Evolutionary conservation across 257 asterid genomes (phyloP).

Genomic region (Gentiana straminea): DNA sequence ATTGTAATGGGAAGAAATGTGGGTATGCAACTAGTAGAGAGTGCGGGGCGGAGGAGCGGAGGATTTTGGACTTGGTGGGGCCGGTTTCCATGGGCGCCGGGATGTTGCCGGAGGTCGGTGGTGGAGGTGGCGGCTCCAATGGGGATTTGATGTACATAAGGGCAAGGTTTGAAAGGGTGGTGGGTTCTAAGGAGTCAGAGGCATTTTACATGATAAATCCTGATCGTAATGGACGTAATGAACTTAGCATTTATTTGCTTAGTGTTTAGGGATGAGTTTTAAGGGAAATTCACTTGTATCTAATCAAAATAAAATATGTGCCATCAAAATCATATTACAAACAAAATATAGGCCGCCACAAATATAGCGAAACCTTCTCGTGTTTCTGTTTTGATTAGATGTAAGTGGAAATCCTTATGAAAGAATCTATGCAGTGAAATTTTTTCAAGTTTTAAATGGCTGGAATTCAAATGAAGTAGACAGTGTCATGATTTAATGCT

Average conservation of each 20-base stretch:
- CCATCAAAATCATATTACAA: too few species aligned
- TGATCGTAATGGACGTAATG: slow-evolving; percentile 90
- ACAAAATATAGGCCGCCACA: too few species aligned
- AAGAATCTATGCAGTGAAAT: too few species aligned
- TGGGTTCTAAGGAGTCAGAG: slow-evolving; percentile 86
- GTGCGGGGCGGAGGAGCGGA: slow-evolving; percentile 83
- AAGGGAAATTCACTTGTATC: too few species aligned
- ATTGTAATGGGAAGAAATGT: slow-evolving; percentile 80
- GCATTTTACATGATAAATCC: slow-evolving; percentile 98
- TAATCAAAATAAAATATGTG: too few species aligned
- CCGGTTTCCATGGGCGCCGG: slow-evolving; percentile 97
- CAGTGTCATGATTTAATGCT: too few species aligned
- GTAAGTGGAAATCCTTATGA: too few species aligned
- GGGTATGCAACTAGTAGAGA: slow-evolving; percentile 78
- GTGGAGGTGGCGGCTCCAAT: slow-evolving; percentile 22
- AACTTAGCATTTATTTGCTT: slow-evolving; percentile 79
- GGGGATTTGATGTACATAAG: slow-evolving; percentile 95
- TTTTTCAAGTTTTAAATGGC: too few species aligned
- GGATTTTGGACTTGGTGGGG: slow-evolving; percentile 61
- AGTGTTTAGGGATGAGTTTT: slow-evolving; percentile 45
- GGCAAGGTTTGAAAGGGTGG: slow-evolving; percentile 89
- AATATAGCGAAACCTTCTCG: too few species aligned
- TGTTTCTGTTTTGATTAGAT: too few species aligned
- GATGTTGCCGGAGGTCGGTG: slow-evolving; percentile 59
- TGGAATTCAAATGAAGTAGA: too few species aligned